phyloP scores from a whole-genome alignment of 169 alveolate species.

The Cryptosporidium xiaoi region DNA sequence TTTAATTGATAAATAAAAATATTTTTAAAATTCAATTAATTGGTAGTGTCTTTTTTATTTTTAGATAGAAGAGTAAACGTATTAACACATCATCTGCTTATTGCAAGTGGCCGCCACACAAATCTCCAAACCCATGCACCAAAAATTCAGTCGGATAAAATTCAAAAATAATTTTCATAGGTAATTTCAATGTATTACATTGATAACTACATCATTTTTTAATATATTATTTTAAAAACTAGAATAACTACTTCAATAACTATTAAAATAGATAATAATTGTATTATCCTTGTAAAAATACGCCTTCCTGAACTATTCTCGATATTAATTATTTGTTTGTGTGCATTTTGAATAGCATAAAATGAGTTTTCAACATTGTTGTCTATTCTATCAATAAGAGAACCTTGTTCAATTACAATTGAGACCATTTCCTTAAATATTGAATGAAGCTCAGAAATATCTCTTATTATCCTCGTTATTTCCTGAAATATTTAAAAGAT shows the following conservation, averaged over 20 bases:
- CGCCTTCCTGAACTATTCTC: conserved; percentile 19
- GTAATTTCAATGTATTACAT: background rate
- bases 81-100: conserved; percentile 65
- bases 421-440: conserved; percentile 83
- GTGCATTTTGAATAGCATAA: conserved; percentile 23
- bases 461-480: conserved; percentile 80
- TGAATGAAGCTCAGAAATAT: conserved; percentile 81
- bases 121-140: conserved; percentile 29
- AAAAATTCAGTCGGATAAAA: background rate
- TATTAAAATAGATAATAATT: conserved; percentile 18
- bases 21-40: background rate
- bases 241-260: conserved; percentile 21
- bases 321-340: conserved; percentile 19
- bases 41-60: background rate
- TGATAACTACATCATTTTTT: background rate
- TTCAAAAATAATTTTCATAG: background rate
- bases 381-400: conserved; percentile 85
- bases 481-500: conserved; percentile 75
- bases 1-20: too few species aligned
- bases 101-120: conserved; percentile 76
- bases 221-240: conserved; percentile 14
- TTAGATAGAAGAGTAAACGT: conserved; percentile 4
- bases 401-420: conserved; percentile 84
- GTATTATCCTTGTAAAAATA: conserved; percentile 25
- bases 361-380: conserved; percentile 78